Conservation (phyloP, 441 rosid genomes). For the Breynia disticha region DNA sequence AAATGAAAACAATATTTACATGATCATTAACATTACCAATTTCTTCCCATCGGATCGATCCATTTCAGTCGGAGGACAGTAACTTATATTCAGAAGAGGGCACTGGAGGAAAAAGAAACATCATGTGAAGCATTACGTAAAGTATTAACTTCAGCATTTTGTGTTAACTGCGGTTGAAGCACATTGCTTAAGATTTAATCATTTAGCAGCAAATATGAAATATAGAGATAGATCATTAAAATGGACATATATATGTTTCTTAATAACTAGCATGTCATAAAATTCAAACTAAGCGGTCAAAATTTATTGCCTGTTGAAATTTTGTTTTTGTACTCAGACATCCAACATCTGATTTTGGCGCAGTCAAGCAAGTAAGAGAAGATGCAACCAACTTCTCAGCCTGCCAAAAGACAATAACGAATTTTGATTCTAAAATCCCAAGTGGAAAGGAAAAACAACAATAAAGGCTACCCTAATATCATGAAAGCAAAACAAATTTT, state of each 20-base stretch:
- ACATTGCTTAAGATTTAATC: too few relatives aligned
- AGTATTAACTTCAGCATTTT: too few relatives aligned
- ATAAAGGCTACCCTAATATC: slow-evolving; percentile 7
- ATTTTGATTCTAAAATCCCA: neutral
- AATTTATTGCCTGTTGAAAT: slow-evolving; percentile 66
- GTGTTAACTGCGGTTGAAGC: too few relatives aligned
- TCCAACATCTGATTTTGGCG: slow-evolving; percentile 27
- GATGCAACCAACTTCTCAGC: slow-evolving; percentile 81
- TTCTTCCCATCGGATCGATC: slow-evolving; percentile 52
- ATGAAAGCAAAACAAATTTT: slow-evolving; percentile 10
- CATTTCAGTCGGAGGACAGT: slow-evolving; percentile 83
- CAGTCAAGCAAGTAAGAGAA: slow-evolving; percentile 69
- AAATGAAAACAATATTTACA: slow-evolving; percentile 7
- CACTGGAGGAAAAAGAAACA: slow-evolving; percentile 38
- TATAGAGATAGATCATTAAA: neutral
- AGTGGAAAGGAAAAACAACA: slow-evolving; percentile 7
- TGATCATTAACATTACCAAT: slow-evolving; percentile 45
- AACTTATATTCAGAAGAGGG: slow-evolving; percentile 91
- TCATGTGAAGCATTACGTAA: neutral
- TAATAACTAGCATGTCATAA: neutral
- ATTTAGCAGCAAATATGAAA: too few relatives aligned
- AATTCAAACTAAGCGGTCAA: slow-evolving; percentile 1
- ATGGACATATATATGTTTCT: neutral
- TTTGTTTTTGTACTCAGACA: slow-evolving; percentile 30
- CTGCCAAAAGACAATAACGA: slow-evolving; percentile 33